Evolutionary conservation across 2,329 filamentous ascomycete genomes (phyloP), one percentile per base, ranked within the genome.

Genomic region (Penicillium sp.): DNA sequence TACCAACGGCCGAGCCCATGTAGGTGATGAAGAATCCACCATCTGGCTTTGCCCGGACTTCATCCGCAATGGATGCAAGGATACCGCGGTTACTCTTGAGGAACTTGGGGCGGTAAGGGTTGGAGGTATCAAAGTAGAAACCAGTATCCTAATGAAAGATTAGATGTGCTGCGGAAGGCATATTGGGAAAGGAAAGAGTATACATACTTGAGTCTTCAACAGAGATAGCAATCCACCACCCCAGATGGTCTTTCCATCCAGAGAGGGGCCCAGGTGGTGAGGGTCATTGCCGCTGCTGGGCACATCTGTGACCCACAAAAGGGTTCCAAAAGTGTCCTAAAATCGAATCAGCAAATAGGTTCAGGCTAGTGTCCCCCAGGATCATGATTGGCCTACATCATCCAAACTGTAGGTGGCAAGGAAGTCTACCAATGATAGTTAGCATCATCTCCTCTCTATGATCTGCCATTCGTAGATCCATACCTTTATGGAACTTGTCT

Each of bases 31-130:
- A 84, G 73, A 85, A 86, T 0, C 83, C 82, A 62, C 71, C 84
- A 25, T 85, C 84, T 12, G 84, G 85, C 72, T 86, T 86, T 47
- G 84, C 84, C 17, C 83, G 81, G 65, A 87, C 83, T 74, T 87
- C 85, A 68, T 87, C 85, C 0, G 80, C 80, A 62, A 87, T 86
- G 40, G 84, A 86, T 7, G 80, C 77, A 35, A 87, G 78, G 9
- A 86, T 56, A n/a, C 75, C 84, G 10, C 84, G 78, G 73, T 86
- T 85, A 69, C 81, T 84, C 74, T 86, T 85, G 63, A 77, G 73
- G 70, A 86, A 87, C 63, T 77, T 79, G 27, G 85, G 84, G 15
- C 79, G 76, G 69, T 87, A 87, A 0, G 84, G 84, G 67, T 86
- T 76, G 27, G 77, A 78, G 17, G 80, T 80, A 61, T 88, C 84